Conservation (phyloP, 108 stramenopile species). For the Pelagomonas calceolata region DNA sequence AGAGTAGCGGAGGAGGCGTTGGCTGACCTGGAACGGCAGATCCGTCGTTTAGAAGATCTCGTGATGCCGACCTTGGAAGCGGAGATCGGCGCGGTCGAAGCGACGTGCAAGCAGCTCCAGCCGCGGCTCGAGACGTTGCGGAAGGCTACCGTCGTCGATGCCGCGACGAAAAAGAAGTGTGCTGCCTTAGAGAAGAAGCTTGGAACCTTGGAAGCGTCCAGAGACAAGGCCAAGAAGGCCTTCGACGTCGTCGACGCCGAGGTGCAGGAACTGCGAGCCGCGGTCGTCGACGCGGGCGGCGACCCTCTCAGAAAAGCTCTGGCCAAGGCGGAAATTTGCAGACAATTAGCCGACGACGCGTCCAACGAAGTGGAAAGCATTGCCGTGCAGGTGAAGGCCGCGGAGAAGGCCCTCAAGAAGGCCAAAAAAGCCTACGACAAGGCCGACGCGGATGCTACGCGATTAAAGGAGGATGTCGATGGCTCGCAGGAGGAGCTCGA, state of each 20-base stretch:
- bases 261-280: conserved; percentile 67
- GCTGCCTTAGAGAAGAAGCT: background rate
- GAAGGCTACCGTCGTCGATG: background rate
- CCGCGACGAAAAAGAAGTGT: background rate
- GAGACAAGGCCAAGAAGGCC: conserved; percentile 5
- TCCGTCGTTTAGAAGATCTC: background rate
- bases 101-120: background rate
- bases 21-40: background rate
- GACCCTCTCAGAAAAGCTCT: conserved; percentile 57
- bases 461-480: background rate
- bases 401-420: conserved; percentile 46
- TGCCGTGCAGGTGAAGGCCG: conserved; percentile 41
- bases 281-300: conserved; percentile 80
- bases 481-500: conserved; percentile 53
- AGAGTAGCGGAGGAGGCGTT: conserved; percentile 36
- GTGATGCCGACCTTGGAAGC: background rate
- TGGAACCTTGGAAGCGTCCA: conserved; percentile 34
- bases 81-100: background rate
- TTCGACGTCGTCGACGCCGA: conserved; percentile 15
- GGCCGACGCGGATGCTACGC: background rate
- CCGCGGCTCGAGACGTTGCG: background rate
- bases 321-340: conserved; percentile 49
- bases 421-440: conserved; percentile 37
- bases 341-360: conserved; percentile 55
- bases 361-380: conserved; percentile 52